Evolutionary conservation across 2,329 filamentous ascomycete species (phyloP).

Genomic region (Ophiocordyceps camponoti-leonardi): DNA sequence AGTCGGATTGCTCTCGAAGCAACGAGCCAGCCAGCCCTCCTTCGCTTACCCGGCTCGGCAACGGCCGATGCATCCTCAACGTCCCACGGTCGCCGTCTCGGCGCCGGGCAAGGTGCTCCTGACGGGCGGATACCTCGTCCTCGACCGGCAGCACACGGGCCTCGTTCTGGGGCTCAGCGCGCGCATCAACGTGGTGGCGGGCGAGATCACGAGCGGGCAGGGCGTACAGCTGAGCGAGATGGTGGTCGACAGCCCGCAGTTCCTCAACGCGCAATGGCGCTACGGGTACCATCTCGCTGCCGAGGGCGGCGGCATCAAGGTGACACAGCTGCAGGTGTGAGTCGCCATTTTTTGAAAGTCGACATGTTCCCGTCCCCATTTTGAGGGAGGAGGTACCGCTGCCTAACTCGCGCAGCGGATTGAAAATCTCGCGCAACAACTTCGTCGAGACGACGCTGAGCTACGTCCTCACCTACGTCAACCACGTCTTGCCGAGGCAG

Average conservation of each 20-base stretch:
- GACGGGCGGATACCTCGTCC: slow-evolving; percentile 85
- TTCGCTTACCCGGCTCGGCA: no score
- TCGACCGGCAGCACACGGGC: slow-evolving; percentile 73
- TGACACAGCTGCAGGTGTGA: slow-evolving; percentile 66
- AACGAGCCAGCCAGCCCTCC: no score
- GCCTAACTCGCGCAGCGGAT: slow-evolving; percentile 19
- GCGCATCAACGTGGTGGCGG: slow-evolving; percentile 47
- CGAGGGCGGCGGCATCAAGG: slow-evolving; percentile 61
- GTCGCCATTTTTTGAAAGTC: no score
- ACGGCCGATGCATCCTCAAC: slow-evolving; percentile 1
- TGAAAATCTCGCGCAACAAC: slow-evolving; percentile 40
- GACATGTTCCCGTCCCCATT: no score
- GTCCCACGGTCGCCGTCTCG: slow-evolving; percentile 47
- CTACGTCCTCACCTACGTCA: slow-evolving; percentile 75
- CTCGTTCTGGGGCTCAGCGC: slow-evolving; percentile 52
- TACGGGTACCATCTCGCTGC: slow-evolving; percentile 60
- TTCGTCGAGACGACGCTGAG: slow-evolving; percentile 86
- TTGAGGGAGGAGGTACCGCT: neutral
- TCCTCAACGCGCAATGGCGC: slow-evolving; percentile 70
- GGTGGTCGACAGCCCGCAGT: slow-evolving; percentile 82
- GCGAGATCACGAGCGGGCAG: slow-evolving; percentile 37
- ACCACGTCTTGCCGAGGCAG: slow-evolving; percentile 20
- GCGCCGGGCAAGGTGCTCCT: slow-evolving; percentile 93
- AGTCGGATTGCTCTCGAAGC: no score
- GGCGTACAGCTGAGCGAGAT: slow-evolving; percentile 55